Evolutionary conservation across 164 flowering plant genomes (phyloP).

Genomic region (Akebia trifoliata): DNA sequence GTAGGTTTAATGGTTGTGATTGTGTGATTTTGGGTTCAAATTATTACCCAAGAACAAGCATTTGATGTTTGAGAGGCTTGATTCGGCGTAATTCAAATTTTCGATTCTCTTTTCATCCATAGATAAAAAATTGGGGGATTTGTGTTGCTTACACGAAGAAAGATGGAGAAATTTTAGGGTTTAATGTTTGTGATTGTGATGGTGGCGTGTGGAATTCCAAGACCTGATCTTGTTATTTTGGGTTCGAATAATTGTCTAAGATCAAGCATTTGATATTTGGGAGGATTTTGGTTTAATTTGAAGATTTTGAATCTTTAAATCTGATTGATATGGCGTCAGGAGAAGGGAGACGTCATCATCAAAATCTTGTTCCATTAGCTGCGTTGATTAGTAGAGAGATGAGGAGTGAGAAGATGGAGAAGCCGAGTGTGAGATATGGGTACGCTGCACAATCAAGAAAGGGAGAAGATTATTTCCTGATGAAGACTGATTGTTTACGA

Average conservation of each 20-base stretch:
- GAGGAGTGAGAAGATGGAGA: conserved; percentile 67
- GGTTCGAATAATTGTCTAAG: background rate
- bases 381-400: conserved; percentile 61
- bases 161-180: too few species aligned
- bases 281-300: background rate
- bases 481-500: conserved; percentile 59
- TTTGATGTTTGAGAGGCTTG: too few species aligned
- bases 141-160: too few species aligned
- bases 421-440: conserved; percentile 56
- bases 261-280: conserved; percentile 1
- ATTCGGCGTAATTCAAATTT: too few species aligned
- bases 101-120: too few species aligned
- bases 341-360: conserved; percentile 35
- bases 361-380: conserved; percentile 62
- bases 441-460: conserved; percentile 58
- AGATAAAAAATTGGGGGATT: too few species aligned
- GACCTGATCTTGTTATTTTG: background rate
- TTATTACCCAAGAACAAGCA: too few species aligned
- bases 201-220: background rate
- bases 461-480: conserved; percentile 65
- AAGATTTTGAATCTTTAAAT: background rate
- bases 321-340: conserved; percentile 40
- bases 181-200: too few species aligned
- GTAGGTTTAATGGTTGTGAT: too few species aligned
- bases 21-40: too few species aligned